A percentile compares a stretch with the other conserved stretches of the same genome.
phyloP scores from a whole-genome alignment of 2,329 filamentous ascomycete genomes.

The Talaromyces sp. region DNA sequence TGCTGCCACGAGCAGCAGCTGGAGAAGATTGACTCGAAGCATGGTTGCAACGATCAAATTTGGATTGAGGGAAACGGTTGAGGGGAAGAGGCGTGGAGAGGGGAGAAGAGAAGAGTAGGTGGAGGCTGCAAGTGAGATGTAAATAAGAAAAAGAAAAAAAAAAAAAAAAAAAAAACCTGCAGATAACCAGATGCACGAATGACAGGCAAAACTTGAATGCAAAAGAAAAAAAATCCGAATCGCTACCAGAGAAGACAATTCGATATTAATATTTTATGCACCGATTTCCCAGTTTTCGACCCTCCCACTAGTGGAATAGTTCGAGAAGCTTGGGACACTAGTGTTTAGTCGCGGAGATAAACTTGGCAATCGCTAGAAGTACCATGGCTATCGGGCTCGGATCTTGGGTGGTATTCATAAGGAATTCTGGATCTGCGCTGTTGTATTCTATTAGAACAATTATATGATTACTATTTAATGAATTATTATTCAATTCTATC shows the following conservation, averaged over 20 bases:
- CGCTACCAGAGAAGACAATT: neutral
- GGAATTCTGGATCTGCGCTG: no score
- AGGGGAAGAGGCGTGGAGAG: neutral
- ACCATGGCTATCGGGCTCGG: no score
- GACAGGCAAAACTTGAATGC: no score
- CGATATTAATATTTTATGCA: neutral
- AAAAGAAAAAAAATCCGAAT: neutral
- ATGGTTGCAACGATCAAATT: slow-evolving; percentile 14
- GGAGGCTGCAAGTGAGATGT: neutral
- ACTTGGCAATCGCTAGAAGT: no score
- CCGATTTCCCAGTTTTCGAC: slow-evolving; percentile 7
- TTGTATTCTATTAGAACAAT: no score
- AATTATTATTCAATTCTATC: no score
- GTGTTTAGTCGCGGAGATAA: neutral
- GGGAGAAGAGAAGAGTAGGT: neutral
- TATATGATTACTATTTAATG: no score
- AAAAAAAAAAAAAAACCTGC: neutral
- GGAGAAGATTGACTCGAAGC: slow-evolving; percentile 26
- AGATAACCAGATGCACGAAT: neutral
- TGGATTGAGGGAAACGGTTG: neutral
- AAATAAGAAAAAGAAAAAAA: slow-evolving; percentile 3
- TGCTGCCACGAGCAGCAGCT: slow-evolving; percentile 29
- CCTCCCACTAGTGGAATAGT: slow-evolving; percentile 3
- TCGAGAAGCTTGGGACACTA: slow-evolving; percentile 2
- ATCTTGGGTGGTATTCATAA: no score